Evolutionary conservation across 495 filamentous ascomycete genomes (phyloP).

Genomic region (Jackrogersella multiformis): DNA sequence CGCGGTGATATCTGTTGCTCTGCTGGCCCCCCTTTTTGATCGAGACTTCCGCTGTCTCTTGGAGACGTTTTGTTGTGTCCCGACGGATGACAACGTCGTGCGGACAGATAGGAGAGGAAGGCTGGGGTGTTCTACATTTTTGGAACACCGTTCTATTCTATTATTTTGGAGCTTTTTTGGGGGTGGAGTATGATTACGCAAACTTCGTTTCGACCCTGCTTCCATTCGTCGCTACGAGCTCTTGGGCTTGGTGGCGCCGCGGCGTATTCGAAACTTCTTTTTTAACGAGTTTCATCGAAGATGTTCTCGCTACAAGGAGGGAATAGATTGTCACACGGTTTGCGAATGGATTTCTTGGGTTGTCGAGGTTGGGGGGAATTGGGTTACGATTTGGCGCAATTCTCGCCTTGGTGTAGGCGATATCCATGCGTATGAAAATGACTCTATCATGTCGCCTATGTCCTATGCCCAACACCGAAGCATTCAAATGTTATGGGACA

Average conservation of each 20-base stretch:
- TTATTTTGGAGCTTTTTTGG: background rate
- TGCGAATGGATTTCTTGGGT: background rate
- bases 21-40: conserved; percentile 27
- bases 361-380: background rate
- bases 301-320: background rate
- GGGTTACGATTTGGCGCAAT: background rate
- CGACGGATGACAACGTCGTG: conserved; percentile 30
- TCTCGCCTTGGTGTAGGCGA: no score
- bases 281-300: background rate
- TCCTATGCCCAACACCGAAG: background rate
- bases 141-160: background rate
- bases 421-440: no score
- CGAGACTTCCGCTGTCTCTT: conserved; percentile 23
- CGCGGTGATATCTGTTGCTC: conserved; percentile 17
- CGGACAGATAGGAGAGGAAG: conserved; percentile 1
- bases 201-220: background rate
- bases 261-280: background rate
- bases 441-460: background rate
- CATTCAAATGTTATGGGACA: background rate
- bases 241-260: background rate
- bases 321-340: conserved; percentile 5
- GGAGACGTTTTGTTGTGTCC: conserved; percentile 32
- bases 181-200: conserved; percentile 10
- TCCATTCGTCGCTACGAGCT: background rate
- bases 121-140: background rate